Conservation (phyloP, 2,329 filamentous ascomycete species). For the Colletotrichum neosansevieriae region DNA sequence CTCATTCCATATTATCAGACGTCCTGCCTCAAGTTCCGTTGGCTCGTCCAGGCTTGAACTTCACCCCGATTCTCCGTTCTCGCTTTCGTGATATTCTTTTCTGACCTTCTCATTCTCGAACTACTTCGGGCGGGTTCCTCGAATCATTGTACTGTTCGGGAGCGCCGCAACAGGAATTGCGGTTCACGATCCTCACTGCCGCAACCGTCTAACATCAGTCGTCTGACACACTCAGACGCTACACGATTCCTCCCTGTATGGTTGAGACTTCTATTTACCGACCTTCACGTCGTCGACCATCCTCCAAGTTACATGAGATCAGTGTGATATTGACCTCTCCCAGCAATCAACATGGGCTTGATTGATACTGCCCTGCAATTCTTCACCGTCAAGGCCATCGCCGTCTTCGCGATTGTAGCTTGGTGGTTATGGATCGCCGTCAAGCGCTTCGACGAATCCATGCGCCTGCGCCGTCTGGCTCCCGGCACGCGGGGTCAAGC, state of each 20-base stretch:
- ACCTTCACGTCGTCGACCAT: background rate
- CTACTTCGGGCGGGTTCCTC: background rate
- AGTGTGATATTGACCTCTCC: background rate
- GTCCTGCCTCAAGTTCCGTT: background rate
- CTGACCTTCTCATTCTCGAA: background rate
- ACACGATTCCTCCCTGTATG: background rate
- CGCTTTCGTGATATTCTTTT: conserved; percentile 5
- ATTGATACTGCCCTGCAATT: conserved; percentile 61
- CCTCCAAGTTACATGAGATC: background rate
- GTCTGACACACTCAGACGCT: background rate
- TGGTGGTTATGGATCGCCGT: conserved; percentile 54
- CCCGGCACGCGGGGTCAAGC: conserved; percentile 55
- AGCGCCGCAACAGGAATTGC: background rate
- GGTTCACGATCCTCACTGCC: background rate
- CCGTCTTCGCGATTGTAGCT: conserved; percentile 52
- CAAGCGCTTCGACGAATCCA: conserved; percentile 54
- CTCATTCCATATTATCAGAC: conserved; percentile 14
- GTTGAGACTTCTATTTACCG: background rate
- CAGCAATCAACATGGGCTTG: conserved; percentile 57
- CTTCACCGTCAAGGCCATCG: conserved; percentile 55
- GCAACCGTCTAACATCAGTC: background rate
- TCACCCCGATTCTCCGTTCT: background rate
- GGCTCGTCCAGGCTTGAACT: background rate
- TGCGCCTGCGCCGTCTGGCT: conserved; percentile 57
- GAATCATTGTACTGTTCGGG: background rate